Evolutionary conservation across 345 rosid species (phyloP), one percentile per base, ranked within the genome.

Genomic region (Salix purpurea): DNA sequence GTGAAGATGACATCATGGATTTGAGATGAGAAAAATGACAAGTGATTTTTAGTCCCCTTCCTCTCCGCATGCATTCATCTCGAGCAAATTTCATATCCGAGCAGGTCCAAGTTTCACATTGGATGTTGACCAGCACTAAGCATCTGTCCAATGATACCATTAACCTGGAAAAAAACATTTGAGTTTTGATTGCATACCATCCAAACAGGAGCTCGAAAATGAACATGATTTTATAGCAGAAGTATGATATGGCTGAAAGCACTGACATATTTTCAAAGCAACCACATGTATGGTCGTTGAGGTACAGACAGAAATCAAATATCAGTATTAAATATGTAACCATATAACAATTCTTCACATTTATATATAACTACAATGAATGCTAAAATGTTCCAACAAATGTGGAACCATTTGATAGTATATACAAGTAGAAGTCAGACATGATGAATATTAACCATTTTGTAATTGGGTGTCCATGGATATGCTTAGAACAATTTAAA

Each of bases 111-210:
- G 58, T 37, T 73, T 85, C 80, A 91, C 91, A 90, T 87, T 0
- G 92, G 92, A 67, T 90, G 94, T 78, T 85, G 90, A 67, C 88
- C 88, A 48, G 69, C 89, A 76, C 98, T 88, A 46, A 95, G 87
- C 89, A 95, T 90, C 85, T 93, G 99, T 46, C 98, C 99, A 5
- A 95, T 76, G 70, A 95, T 86, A 69, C 85, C 85, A 78, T 93
- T 93, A 78, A 93, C 97, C 99, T 96, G 86, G n/a, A 77, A 80
- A 78, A 78, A 34, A 37, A 42, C 10, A 74, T 28, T 7, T 10
- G 28, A 65, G 18, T 10, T 46, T 42, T 44, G 23, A n/a, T 56
- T 30, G 50, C 44, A n/a, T n/a, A 28, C 52, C 37, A 77, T 12
- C 37, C 54, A 77, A 61, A 18, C 14, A 26, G 37, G 14, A 34